Evolutionary conservation across 2,329 filamentous ascomycete genomes (phyloP).

Genomic region (Diatrype stigma): DNA sequence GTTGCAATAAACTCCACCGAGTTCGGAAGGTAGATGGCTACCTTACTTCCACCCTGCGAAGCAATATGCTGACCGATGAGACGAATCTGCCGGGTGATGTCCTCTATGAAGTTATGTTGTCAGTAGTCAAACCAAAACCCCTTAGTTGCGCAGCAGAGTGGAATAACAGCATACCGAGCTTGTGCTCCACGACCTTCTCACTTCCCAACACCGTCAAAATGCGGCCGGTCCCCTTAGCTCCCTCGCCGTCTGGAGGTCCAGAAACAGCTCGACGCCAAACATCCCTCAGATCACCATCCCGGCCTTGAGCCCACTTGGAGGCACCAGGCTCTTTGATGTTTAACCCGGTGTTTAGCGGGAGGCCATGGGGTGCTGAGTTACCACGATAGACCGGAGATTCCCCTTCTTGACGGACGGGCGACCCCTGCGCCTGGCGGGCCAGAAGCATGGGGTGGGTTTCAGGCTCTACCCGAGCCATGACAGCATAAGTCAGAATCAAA

Average conservation of each 20-base stretch:
- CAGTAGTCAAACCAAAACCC: constrained; percentile 13
- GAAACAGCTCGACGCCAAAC: constrained; percentile 74
- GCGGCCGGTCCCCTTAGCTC: constrained; percentile 60
- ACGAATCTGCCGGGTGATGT: constrained; percentile 81
- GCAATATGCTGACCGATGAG: constrained; percentile 75
- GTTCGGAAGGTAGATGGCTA: constrained; percentile 90
- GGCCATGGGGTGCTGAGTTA: constrained; percentile 80
- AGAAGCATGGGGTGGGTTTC: constrained; percentile 91
- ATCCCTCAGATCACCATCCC: constrained; percentile 86
- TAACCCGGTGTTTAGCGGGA: constrained; percentile 71
- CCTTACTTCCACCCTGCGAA: constrained; percentile 66
- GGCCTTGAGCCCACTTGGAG: constrained; percentile 77
- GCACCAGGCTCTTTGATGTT: constrained; percentile 77
- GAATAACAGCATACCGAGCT: constrained; percentile 44
- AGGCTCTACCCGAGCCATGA: constrained; percentile 71
- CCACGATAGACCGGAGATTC: constrained; percentile 84
- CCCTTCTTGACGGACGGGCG: constrained; percentile 74
- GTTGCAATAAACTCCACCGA: constrained; percentile 80
- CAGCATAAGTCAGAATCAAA: constrained; percentile 64
- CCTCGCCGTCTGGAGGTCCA: constrained; percentile 61
- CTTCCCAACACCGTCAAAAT: constrained; percentile 77
- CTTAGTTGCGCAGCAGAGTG: not conserved
- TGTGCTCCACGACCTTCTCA: constrained; percentile 69
- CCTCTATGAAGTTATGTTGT: constrained; percentile 45
- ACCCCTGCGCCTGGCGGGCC: constrained; percentile 74